Evolutionary conservation across 331 rosid genomes (phyloP).

Genomic region (Pyrus hybrid): DNA sequence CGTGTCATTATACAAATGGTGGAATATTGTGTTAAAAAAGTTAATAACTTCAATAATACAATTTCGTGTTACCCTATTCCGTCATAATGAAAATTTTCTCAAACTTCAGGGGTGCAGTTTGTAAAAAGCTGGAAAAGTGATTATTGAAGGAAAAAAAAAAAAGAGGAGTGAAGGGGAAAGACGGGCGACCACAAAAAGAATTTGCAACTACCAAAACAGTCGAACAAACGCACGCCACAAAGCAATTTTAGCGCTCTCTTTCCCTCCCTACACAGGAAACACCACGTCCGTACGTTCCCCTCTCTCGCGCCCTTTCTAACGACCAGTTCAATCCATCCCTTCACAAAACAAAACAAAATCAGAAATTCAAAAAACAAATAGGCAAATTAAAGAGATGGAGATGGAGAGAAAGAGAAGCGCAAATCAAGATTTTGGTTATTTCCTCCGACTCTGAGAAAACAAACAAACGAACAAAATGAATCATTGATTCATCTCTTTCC

Average conservation of each 20-base stretch:
- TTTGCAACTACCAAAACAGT: background rate
- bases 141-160: no score
- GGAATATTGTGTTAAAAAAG: no score
- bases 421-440: background rate
- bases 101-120: no score
- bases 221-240: background rate
- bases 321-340: slow-evolving; percentile 34
- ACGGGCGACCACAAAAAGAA: background rate
- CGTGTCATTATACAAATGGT: no score
- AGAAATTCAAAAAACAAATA: background rate
- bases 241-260: background rate
- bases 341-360: background rate
- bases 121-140: no score
- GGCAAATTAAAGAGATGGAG: background rate
- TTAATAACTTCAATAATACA: no score
- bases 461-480: background rate
- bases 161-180: no score
- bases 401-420: background rate
- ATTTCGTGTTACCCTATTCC: no score
- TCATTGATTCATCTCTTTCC: background rate
- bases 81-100: no score
- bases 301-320: background rate
- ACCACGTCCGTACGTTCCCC: background rate
- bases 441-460: background rate
- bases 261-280: background rate